A percentile compares a stretch with the other conserved stretches of the same genome.
phyloP scores from a whole-genome alignment of 176 grass and related monocot genomes.

The Cenchrus americanus region DNA sequence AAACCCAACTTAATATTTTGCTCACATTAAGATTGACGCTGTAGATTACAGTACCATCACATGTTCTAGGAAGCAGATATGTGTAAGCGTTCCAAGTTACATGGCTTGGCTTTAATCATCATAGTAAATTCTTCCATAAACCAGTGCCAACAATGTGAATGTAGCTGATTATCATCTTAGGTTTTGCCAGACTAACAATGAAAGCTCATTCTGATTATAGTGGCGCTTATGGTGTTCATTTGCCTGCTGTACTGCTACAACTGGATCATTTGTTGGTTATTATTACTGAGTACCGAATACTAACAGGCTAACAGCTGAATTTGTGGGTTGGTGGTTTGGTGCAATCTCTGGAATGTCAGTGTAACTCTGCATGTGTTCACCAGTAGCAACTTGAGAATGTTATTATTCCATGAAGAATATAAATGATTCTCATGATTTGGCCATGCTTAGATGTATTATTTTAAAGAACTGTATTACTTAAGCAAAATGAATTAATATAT shows the following conservation, averaged over 20 bases:
- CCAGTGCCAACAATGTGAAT: not conserved
- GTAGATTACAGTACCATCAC: not conserved
- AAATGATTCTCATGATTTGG: not conserved
- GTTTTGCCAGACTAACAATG: not conserved
- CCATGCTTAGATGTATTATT: slow-evolving; percentile 11
- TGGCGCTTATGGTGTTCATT: not conserved
- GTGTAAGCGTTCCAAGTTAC: not conserved
- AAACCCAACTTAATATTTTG: not conserved
- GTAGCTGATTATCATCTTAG: not conserved
- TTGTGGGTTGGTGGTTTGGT: slow-evolving; percentile 1
- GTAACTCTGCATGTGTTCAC: slow-evolving; percentile 11
- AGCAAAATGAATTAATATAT: slow-evolving; percentile 38
- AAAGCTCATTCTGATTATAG: not conserved
- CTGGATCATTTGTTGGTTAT: not conserved
- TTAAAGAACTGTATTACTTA: not conserved
- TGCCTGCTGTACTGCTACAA: slow-evolving; percentile 3
- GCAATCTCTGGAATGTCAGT: slow-evolving; percentile 24
- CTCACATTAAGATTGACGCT: not conserved
- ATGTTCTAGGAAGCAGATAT: not conserved
- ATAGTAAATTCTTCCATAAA: not conserved
- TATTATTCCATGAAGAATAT: not conserved
- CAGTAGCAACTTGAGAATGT: not conserved
- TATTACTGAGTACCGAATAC: not conserved
- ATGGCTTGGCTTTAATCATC: not conserved
- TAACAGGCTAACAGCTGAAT: not conserved